Evolutionary conservation across 805 yeast species (phyloP), one percentile per base, ranked within the genome.

Genomic region (Metschnikowia bowlesiae): DNA sequence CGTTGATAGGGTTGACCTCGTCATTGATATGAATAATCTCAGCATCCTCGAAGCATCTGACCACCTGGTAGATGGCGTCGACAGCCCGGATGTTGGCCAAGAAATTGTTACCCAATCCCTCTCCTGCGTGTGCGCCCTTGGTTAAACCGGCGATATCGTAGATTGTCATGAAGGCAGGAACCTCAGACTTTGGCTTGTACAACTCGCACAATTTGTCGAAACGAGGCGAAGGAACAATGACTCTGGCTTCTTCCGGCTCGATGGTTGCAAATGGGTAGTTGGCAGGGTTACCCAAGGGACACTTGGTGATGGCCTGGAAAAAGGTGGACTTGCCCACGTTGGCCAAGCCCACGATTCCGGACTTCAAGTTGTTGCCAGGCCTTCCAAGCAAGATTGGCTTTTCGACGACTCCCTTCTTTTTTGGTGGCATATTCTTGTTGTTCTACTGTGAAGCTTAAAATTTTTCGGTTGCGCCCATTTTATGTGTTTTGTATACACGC

Each of bases 1-100:
- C 99, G 67, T 96, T 88, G 46, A 82, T 84, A 56, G 99, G 99
- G 73, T 94, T 84, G 55, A 94, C 60, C 51, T 71, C 69, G 63
- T 91, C 97, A 74, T 90, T 96, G 63, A 94, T 87, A 74, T 94
- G 99, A 62, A 91, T 90, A 63, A 94, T 94, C 67, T 94, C 99
- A 36, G 97, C 95, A 71, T 94, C 99, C 66, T 90, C 96, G 65
- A 94, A 58, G 39, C 60, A 56, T 50, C 90, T 69, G 8, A 84
- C 87, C 43, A 84, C 80, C 59, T 84, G 89, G 63, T 80, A 82
- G 39, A 84, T 73, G 18, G 87, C 89, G 63, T 84, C 90, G 29
- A 84, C 89, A 11, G 84, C 81, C 43, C 89, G 67, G 50, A 84
- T 85, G 59, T 84, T 84, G 47, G 82, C 76, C 58, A 84, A 71